A percentile compares a stretch with the other conserved stretches of the same genome.
phyloP scores from a whole-genome alignment of 495 filamentous ascomycete species.

The Lichenothelia convexa region DNA sequence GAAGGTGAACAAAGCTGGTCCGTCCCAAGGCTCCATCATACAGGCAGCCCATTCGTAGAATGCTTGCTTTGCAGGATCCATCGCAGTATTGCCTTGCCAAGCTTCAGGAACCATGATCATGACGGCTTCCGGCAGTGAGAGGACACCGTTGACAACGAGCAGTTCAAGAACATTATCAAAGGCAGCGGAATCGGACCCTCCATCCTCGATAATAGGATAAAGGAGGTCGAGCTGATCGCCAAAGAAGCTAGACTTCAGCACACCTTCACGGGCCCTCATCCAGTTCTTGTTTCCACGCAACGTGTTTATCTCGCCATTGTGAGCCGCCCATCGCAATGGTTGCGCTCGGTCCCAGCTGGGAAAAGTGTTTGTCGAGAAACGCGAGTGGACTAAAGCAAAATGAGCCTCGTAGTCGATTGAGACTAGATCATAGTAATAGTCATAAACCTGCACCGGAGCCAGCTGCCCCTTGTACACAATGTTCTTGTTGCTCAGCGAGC shows the following conservation, averaged over 20 bases:
- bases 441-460: constrained; percentile 92
- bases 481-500: constrained; percentile 94
- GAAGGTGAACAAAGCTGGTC: constrained; percentile 94
- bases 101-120: constrained; percentile 99
- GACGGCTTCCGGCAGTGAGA: constrained; percentile 91
- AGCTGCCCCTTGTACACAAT: constrained; percentile 99
- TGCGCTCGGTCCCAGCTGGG: constrained; percentile 98
- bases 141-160: constrained; percentile 87
- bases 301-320: constrained; percentile 99
- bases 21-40: constrained; percentile 99
- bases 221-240: constrained; percentile 80
- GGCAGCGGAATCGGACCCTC: constrained; percentile 92
- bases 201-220: constrained; percentile 93
- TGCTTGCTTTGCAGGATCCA: constrained; percentile 91
- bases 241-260: constrained; percentile 84
- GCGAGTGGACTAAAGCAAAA: constrained; percentile 93
- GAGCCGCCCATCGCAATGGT: constrained; percentile 89
- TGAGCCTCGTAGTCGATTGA: constrained; percentile 96
- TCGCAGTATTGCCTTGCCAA: constrained; percentile 85
- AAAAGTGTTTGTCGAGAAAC: constrained; percentile 98
- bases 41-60: constrained; percentile 99
- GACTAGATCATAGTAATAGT: constrained; percentile 95
- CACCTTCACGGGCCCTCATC: constrained; percentile 96
- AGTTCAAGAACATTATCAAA: constrained; percentile 97
- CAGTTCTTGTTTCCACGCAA: constrained; percentile 99